A percentile compares a stretch with the other conserved stretches of the same genome.
Evolutionary conservation across 2,329 filamentous ascomycete genomes (phyloP).

Genomic region (Rosellinia necatrix): DNA sequence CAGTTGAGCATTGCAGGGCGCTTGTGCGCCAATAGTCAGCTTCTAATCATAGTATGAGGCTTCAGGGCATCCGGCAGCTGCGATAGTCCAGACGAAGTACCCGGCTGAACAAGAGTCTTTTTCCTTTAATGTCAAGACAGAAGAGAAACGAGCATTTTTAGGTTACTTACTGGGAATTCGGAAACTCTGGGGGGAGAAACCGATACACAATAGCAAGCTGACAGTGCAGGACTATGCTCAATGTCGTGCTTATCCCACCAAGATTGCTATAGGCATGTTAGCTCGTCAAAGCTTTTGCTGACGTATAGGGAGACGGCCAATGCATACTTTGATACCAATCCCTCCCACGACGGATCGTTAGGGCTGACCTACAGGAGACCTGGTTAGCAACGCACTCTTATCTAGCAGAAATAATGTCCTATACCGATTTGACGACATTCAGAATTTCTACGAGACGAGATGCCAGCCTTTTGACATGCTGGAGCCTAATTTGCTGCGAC

Average conservation of each 20-base stretch:
- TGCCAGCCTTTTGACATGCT: conserved; percentile 30
- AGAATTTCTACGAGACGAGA: conserved; percentile 25
- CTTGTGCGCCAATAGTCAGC: conserved; percentile 13
- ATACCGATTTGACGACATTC: conserved; percentile 27
- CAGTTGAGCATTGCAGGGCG: conserved; percentile 35
- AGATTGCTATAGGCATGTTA: conserved; percentile 8
- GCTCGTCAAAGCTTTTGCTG: not conserved
- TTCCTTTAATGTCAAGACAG: conserved; percentile 13
- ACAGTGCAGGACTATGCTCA: conserved; percentile 22
- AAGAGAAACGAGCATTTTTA: not conserved
- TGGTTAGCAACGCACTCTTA: not conserved
- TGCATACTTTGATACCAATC: conserved; percentile 4
- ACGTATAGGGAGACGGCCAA: not conserved
- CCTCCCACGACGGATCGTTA: conserved; percentile 18
- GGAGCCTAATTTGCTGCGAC: conserved; percentile 28
- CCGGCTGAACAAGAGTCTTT: conserved; percentile 17
- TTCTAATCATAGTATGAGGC: no score
- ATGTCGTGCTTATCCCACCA: conserved; percentile 4
- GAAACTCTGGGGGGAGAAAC: conserved; percentile 14
- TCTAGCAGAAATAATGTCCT: no score
- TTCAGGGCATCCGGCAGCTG: no score
- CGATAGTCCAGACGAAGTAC: no score
- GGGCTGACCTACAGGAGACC: not conserved
- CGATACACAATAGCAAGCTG: conserved; percentile 26
- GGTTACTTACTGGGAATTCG: conserved; percentile 16